Evolutionary conservation across 2,329 filamentous ascomycete species (phyloP).

Genomic region (Ophiostoma pallidulum): DNA sequence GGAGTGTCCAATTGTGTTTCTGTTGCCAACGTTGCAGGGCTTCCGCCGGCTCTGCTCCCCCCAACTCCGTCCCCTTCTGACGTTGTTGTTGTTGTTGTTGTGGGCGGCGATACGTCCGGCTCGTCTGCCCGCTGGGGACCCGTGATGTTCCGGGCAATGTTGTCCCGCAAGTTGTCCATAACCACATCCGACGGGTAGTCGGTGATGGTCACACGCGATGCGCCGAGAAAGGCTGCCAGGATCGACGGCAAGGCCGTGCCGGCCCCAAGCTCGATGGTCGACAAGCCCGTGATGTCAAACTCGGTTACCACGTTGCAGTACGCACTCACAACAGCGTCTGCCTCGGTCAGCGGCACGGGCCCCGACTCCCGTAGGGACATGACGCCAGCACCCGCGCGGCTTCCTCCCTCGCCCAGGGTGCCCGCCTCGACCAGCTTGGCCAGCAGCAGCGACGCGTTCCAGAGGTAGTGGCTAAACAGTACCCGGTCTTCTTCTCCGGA

Average conservation of each 20-base stretch:
- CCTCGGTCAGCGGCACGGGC: background rate
- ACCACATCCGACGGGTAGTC: constrained; percentile 59
- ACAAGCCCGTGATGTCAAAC: constrained; percentile 42
- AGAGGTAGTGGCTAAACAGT: constrained; percentile 64
- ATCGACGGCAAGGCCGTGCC: constrained; percentile 49
- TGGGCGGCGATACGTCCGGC: background rate
- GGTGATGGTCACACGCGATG: constrained; percentile 45
- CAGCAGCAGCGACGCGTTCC: constrained; percentile 54
- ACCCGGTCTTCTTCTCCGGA: constrained; percentile 42
- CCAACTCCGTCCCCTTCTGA: no score
- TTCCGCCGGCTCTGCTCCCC: no score
- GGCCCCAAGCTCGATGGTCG: constrained; percentile 57
- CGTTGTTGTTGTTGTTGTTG: background rate
- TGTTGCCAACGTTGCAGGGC: no score
- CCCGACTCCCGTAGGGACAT: background rate
- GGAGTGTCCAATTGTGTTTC: no score
- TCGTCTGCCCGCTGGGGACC: background rate
- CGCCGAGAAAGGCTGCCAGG: constrained; percentile 39
- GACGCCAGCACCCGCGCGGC: background rate
- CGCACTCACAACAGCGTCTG: constrained; percentile 5
- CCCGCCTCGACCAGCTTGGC: constrained; percentile 47
- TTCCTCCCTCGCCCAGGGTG: constrained; percentile 25
- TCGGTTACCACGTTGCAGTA: constrained; percentile 11
- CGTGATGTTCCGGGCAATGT: constrained; percentile 44
- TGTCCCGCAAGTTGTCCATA: constrained; percentile 47